Conservation (phyloP, 2,329 filamentous ascomycete species). For the Apiospora hydei region DNA sequence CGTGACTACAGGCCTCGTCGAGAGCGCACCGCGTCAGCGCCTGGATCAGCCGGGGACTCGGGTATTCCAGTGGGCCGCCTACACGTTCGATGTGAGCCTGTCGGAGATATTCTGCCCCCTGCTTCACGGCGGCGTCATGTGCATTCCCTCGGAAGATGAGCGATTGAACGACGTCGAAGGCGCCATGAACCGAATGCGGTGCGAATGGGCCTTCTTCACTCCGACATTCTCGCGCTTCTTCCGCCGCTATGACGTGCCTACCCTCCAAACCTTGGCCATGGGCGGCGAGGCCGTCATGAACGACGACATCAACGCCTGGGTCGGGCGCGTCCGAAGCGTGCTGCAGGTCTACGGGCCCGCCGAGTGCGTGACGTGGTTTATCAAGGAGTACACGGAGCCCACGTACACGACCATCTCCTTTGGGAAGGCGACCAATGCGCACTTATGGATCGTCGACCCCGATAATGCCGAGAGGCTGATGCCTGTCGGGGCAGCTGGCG, state of each 20-base stretch:
- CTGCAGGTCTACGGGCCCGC: slow-evolving; percentile 18
- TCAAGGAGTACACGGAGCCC: slow-evolving; percentile 6
- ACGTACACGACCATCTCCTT: slow-evolving; percentile 10
- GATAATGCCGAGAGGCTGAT: slow-evolving; percentile 24
- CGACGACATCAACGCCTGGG: slow-evolving; percentile 23
- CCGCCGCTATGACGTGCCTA: slow-evolving; percentile 18
- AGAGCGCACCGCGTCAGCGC: background rate
- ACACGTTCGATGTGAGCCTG: slow-evolving; percentile 60
- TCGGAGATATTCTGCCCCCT: slow-evolving; percentile 60
- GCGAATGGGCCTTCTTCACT: slow-evolving; percentile 24
- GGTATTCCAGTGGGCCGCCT: slow-evolving; percentile 33
- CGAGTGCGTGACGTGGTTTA: background rate
- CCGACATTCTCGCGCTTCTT: slow-evolving; percentile 23
- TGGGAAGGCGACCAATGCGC: slow-evolving; percentile 17
- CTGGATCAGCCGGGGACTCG: background rate
- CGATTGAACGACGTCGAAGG: slow-evolving; percentile 34
- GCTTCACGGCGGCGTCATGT: slow-evolving; percentile 64
- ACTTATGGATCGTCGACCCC: slow-evolving; percentile 28
- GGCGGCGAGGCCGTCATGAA: slow-evolving; percentile 21
- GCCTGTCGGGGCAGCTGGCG: slow-evolving; percentile 26
- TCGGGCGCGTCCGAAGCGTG: background rate
- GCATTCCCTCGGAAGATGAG: slow-evolving; percentile 60
- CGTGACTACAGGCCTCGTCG: background rate
- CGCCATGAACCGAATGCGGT: slow-evolving; percentile 19
- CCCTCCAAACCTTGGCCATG: slow-evolving; percentile 19